Evolutionary conservation across 1,284 basidiomycete species (phyloP).

Genomic region (Fomes fomentarius): DNA sequence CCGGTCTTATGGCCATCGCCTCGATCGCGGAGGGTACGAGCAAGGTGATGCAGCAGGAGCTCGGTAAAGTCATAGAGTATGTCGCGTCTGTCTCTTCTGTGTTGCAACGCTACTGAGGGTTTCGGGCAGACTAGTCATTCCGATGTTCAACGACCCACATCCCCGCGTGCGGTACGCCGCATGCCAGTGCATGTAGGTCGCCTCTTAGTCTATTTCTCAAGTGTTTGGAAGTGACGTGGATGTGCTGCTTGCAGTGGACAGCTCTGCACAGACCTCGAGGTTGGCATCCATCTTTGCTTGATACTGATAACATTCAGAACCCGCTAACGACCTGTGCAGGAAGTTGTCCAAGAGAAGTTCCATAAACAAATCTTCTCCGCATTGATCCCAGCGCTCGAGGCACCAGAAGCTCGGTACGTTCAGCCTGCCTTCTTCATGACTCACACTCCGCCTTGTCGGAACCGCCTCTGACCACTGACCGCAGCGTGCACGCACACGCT

Average conservation of each 20-base stretch:
- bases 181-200: conserved; percentile 82
- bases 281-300: conserved; percentile 35
- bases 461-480: too few relatives aligned
- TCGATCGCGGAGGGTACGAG: conserved; percentile 78
- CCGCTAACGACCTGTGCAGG: conserved; percentile 41
- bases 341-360: conserved; percentile 74
- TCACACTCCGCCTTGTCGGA: background rate
- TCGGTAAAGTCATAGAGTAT: conserved; percentile 75
- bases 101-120: background rate
- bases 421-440: background rate
- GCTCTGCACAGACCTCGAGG: conserved; percentile 82
- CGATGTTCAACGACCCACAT: conserved; percentile 77
- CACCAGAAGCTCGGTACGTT: conserved; percentile 71
- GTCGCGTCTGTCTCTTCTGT: conserved; percentile 25
- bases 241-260: conserved; percentile 63
- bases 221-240: background rate
- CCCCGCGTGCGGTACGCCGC: conserved; percentile 84
- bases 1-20: conserved; percentile 81
- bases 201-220: background rate
- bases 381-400: conserved; percentile 74
- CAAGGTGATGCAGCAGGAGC: conserved; percentile 77
- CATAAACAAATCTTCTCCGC: conserved; percentile 70
- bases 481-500: conserved; percentile 81
- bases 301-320: background rate
- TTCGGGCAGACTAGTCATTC: conserved; percentile 62